A percentile compares a stretch with the other conserved stretches of the same genome.
phyloP scores from a whole-genome alignment of 2,329 filamentous ascomycete species.

The Cordyceps pruinosa region DNA sequence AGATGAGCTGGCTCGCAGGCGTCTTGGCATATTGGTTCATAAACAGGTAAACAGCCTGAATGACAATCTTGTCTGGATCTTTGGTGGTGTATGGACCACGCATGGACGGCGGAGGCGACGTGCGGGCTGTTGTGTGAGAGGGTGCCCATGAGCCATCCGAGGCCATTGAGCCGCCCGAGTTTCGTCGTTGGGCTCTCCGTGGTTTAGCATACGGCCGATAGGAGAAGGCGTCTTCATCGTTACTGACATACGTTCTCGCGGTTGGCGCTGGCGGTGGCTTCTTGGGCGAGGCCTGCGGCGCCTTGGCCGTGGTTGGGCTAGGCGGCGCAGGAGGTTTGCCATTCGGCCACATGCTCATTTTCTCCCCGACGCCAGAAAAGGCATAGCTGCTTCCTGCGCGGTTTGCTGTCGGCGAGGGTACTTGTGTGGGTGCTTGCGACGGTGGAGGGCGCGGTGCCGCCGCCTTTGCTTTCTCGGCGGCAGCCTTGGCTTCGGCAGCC shows the following conservation, averaged over 20 bases:
- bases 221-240: slow-evolving; percentile 62
- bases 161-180: slow-evolving; percentile 62
- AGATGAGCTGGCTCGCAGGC: slow-evolving; percentile 84
- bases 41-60: slow-evolving; percentile 88
- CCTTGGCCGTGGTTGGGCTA: slow-evolving; percentile 24
- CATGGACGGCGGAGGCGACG: slow-evolving; percentile 73
- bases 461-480: slow-evolving; percentile 23
- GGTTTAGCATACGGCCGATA: slow-evolving; percentile 72
- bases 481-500: slow-evolving; percentile 21
- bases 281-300: slow-evolving; percentile 27
- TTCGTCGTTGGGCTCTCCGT: slow-evolving; percentile 49
- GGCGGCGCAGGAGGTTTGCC: slow-evolving; percentile 41
- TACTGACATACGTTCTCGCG: slow-evolving; percentile 52
- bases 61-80: slow-evolving; percentile 92
- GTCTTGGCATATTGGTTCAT: slow-evolving; percentile 82
- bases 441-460: slow-evolving; percentile 9
- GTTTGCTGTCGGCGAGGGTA: slow-evolving; percentile 5
- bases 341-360: slow-evolving; percentile 62
- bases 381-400: slow-evolving; percentile 51
- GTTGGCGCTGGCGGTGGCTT: slow-evolving; percentile 40
- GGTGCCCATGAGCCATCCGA: slow-evolving; percentile 84
- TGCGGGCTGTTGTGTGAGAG: slow-evolving; percentile 75
- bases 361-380: slow-evolving; percentile 60
- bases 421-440: slow-evolving; percentile 2
- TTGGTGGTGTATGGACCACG: slow-evolving; percentile 76